Evolutionary conservation across 2,329 filamentous ascomycete genomes (phyloP), one percentile per base, ranked within the genome.

Genomic region (Salinomyces thailandicus): DNA sequence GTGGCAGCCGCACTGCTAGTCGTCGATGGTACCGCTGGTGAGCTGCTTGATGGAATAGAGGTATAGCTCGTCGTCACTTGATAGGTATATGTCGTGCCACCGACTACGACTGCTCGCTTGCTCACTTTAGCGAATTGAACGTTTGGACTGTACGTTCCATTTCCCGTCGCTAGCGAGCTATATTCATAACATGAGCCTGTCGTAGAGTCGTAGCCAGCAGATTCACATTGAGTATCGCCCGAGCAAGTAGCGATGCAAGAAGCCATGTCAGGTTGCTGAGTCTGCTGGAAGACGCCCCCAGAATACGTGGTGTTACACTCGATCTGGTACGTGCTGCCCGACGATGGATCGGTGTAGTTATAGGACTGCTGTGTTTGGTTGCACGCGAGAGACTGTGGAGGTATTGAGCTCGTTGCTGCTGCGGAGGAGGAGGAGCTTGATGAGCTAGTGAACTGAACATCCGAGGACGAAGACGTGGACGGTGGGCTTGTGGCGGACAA

Each of bases 301-400:
- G 33, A 29, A 20, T 36, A 36, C 2, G 38, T 40, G 19, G 27
- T 36, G 29, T 40, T 40, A 30, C 38, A 40, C 17, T 36, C 13
- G 7, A 40, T 24, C 15, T 36, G 28, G 24, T 36, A 40, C 16
- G n/a, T 12, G 20, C 33, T 36, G 19, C 38, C 38, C 8, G 38
- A 35, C 9, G 29, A 29, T n/a, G 38, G 28, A 31, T 40, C 38
- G 18, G 22, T 40, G 24, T 36, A 40, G 22, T 9, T 9, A 28
- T 40, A 40, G 16, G 13, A 31, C 16, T 40, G 33, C 29, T 33
- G 28, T 6, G 38, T 33, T 13, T 11, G 17, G 28, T 36, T 40
- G 26, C 38, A 40, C 7, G 28, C 33, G 16, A 37, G 18, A 12
- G 11, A 13, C 15, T 16, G 27, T 30, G 27, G 6, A 13, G 27